Evolutionary conservation across 768 basidiomycete genomes (phyloP), one percentile per base, ranked within the genome.

Genomic region (Rhizopogon roseolus): DNA sequence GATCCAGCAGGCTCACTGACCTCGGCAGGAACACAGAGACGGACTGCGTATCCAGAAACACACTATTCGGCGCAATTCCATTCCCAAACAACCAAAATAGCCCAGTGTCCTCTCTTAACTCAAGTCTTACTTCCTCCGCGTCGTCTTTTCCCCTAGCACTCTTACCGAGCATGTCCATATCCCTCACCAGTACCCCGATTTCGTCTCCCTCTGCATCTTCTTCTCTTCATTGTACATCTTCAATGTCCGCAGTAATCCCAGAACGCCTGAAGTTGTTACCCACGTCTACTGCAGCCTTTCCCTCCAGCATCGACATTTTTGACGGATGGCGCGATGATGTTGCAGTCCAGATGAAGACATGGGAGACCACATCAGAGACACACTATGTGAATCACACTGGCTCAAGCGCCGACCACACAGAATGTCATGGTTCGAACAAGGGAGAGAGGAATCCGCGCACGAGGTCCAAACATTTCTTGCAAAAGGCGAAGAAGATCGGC

Each of bases 1-100:
- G 62, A 11, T 60, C 69, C 27, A 69, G 59, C 45, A 66, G 69
- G 67, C 67, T 67, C 52, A 64, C 54, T 46, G 69, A 67, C 50
- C 65, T 67, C 49, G 69, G 67, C 27, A 65, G 65, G 50, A 50
- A 65, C 48, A 67, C 61, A 19, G 66, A 69, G 42, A 67, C 65
- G 6, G 67, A 71, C 52, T 64, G 60, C 49, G 57, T 69, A 46
- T 71, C 69, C 54, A 65, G 60, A 32, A 51, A 56, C 4, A 64
- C 63, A 54, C 52, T 61, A 5, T 59, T 55, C 29, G 60, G 53
- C 14, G 53, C 58, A 14, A 38, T 45, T 41, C 19, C 28, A 22
- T 60, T 28, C 36, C 16, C 39, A 6, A 60, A 58, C 50, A 55
- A 62, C 25, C 58, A 59, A 9, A 62, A 54, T 42, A 62, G 62